Conservation (phyloP, 2,329 filamentous ascomycete species). For the Tolypocladium inflatum region DNA sequence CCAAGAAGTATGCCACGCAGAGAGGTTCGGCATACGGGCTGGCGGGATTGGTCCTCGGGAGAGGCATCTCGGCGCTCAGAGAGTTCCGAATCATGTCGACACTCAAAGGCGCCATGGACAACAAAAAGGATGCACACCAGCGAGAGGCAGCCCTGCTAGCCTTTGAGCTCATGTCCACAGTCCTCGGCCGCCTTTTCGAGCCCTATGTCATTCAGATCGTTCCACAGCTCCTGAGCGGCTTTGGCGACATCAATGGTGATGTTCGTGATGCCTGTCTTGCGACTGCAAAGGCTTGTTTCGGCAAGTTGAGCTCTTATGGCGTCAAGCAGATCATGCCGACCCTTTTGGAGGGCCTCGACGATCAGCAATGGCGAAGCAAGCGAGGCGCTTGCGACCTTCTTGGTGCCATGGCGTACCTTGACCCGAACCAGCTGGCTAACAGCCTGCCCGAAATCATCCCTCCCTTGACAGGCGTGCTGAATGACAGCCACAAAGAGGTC, state of each 20-base stretch:
- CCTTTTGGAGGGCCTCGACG: conserved; percentile 82
- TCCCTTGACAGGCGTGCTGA: conserved; percentile 84
- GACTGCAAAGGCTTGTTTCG: conserved; percentile 89
- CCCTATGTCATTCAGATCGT: conserved; percentile 95
- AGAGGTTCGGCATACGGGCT: conserved; percentile 92
- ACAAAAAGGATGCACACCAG: conserved; percentile 86
- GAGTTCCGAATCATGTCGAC: conserved; percentile 81
- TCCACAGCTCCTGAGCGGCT: conserved; percentile 78
- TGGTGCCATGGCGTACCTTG: conserved; percentile 96
- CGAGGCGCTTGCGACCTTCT: conserved; percentile 95
- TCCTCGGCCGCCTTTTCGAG: conserved; percentile 85
- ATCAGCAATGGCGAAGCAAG: conserved; percentile 96
- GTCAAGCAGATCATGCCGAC: conserved; percentile 92
- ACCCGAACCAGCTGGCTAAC: conserved; percentile 85
- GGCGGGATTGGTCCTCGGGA: conserved; percentile 81
- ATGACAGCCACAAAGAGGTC: conserved; percentile 98
- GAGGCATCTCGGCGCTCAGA: conserved; percentile 69
- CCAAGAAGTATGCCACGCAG: conserved; percentile 86
- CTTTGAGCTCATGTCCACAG: conserved; percentile 79
- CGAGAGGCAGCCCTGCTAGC: conserved; percentile 82
- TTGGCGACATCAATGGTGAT: conserved; percentile 79
- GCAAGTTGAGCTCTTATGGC: conserved; percentile 86
- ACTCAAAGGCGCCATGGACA: conserved; percentile 75
- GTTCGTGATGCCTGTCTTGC: conserved; percentile 90
- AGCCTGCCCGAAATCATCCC: conserved; percentile 96